Evolutionary conservation across 192 early-diverging fungal genomes (phyloP).

Genomic region (Phlyctochytrium planicorne): DNA sequence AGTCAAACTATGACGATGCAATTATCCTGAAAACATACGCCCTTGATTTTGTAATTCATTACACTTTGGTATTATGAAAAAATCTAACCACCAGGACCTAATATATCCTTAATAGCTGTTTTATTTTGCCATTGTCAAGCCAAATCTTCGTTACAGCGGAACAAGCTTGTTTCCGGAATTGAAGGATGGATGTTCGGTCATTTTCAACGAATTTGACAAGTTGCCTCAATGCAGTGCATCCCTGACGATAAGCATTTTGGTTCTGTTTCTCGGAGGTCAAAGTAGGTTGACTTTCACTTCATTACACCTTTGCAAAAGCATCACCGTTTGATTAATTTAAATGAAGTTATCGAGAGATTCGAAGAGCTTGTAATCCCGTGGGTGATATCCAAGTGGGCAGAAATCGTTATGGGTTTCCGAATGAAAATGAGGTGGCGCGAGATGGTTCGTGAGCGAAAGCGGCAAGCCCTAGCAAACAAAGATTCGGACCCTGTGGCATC

Average conservation of each 20-base stretch:
- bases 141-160: constrained; percentile 12
- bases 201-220: not conserved
- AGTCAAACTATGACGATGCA: constrained; percentile 39
- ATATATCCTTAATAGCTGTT: no score
- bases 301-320: no score
- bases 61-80: constrained; percentile 36
- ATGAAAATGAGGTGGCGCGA: constrained; percentile 7
- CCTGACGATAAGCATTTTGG: constrained; percentile 22
- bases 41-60: constrained; percentile 61
- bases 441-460: not conserved
- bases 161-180: constrained; percentile 13
- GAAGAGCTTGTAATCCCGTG: constrained; percentile 25
- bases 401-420: constrained; percentile 2
- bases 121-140: constrained; percentile 28
- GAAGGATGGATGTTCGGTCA: constrained; percentile 15
- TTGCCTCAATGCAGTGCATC: constrained; percentile 7
- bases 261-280: constrained; percentile 26
- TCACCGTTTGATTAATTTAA: no score
- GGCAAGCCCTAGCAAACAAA: not conserved
- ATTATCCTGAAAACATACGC: constrained; percentile 58
- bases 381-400: constrained; percentile 9
- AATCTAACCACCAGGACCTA: no score
- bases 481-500: no score
- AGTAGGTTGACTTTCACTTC: no score
- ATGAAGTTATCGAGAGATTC: constrained; percentile 25